A percentile compares a stretch with the other conserved stretches of the same genome.
Conservation (phyloP, 371 early-diverging fungal species). For the Zancudomyces culisetae region DNA sequence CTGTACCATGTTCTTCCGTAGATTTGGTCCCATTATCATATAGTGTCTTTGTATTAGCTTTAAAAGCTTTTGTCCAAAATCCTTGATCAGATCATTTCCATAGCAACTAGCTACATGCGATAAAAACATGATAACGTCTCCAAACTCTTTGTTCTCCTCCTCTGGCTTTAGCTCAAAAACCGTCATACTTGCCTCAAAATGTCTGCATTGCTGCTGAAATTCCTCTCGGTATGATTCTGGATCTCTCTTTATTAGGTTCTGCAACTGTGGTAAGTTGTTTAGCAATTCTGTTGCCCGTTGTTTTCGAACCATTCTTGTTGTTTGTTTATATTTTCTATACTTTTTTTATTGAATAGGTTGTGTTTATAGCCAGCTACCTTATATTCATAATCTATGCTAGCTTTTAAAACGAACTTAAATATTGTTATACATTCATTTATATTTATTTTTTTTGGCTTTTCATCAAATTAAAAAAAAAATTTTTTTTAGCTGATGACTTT, state of each 20-base stretch:
- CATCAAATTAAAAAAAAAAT: too few relatives aligned
- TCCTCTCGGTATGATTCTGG: constrained; percentile 79
- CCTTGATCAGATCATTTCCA: constrained; percentile 48
- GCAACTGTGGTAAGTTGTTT: constrained; percentile 85
- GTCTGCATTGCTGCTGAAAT: constrained; percentile 79
- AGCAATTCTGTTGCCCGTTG: constrained; percentile 39
- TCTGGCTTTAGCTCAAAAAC: constrained; percentile 78
- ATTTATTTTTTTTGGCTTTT: too few relatives aligned
- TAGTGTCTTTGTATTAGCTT: constrained; percentile 58
- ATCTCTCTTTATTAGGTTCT: constrained; percentile 91
- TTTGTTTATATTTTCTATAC: neutral
- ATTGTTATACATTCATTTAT: too few relatives aligned
- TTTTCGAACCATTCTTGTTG: constrained; percentile 14
- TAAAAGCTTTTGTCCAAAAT: constrained; percentile 64
- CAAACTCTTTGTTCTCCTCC: constrained; percentile 61
- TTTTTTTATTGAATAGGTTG: too few relatives aligned
- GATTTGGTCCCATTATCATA: constrained; percentile 53
- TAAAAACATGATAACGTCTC: constrained; percentile 69
- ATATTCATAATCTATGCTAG: too few relatives aligned
- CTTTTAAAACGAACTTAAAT: too few relatives aligned
- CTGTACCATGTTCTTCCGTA: constrained; percentile 74
- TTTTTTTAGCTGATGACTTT: too few relatives aligned
- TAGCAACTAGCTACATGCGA: constrained; percentile 37
- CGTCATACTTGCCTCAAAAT: constrained; percentile 66
- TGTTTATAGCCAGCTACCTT: too few relatives aligned